phyloP scores from a whole-genome alignment of 306 rosid species.

The Luffa aegyptiaca region DNA sequence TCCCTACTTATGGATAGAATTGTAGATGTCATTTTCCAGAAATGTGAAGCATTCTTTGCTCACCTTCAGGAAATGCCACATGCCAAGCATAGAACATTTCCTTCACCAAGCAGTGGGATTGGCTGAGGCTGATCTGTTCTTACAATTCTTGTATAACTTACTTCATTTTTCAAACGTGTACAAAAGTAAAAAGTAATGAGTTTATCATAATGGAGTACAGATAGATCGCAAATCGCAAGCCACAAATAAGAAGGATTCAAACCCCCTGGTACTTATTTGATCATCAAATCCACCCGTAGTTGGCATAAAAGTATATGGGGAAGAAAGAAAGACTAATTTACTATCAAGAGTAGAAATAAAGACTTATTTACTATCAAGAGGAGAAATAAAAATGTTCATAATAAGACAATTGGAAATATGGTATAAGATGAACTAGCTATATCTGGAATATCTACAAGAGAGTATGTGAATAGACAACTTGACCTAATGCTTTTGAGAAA shows the following conservation, averaged over 20 bases:
- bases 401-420: neutral
- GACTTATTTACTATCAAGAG: neutral
- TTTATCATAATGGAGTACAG: neutral
- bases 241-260: neutral
- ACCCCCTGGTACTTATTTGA: neutral
- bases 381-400: neutral
- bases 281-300: neutral
- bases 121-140: neutral
- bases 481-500: conserved; percentile 9
- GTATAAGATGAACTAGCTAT: neutral
- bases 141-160: neutral
- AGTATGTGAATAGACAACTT: conserved; percentile 14
- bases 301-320: neutral
- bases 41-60: neutral
- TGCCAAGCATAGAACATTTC: neutral
- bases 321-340: neutral
- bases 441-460: neutral
- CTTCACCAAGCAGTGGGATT: neutral
- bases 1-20: neutral
- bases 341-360: neutral
- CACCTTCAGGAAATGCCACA: neutral
- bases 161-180: conserved; percentile 6
- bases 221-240: neutral
- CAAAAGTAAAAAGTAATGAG: neutral
- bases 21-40: neutral